Base-by-base conservation (phyloP, 1,284 basidiomycete genomes). In the Cutaneotrichosporon dermatis region DNA sequence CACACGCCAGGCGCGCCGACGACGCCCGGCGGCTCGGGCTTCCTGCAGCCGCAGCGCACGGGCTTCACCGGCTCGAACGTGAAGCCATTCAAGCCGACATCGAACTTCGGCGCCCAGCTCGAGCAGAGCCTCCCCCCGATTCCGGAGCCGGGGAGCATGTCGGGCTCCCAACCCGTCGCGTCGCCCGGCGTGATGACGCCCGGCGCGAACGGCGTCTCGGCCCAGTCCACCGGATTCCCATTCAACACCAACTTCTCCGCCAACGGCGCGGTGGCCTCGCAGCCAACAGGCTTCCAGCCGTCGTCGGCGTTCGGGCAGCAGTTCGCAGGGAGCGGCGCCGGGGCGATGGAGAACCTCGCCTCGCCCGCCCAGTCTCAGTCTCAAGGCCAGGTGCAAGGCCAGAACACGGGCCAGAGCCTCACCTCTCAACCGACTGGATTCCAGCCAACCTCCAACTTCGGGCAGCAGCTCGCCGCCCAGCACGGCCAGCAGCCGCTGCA, bases 11-110 rank as follows among this genome's bases (percentile, higher is more conserved):
- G 10, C 6, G 33, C 36, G 45, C 15, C 12, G 16, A 43, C 60
- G 46, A 62, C 66, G 2, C n/a, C 50, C 4, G 57, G 33, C 16
- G 54, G 56, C 3, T 25, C 25, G 25, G 25, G 25, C 34, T 72
- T 70, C 61, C 67, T 93, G 6, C 85, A 86, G 69, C 80, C 89
- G 1, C 92, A 96, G 69, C 73, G 81, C 42, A 96, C 93, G 1
- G 93, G 93, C 1, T 90, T 88, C 67, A 80, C 82, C 34, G 88
- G 87, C 2, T 79, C 76, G 13, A 64, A 64, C 4, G 72, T 96
- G 65, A 93, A 91, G 76, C 83, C 90, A 2, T 97, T 97, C 84
- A 92, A 94, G 75, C 93, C 93, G 2, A 85, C 88, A 0, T 91
- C 88, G 1, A 88, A 85, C 37, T 97, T 97, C 73, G 93, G 93